Evolutionary conservation across 2,329 filamentous ascomycete species (phyloP).

Genomic region (Knoxdaviesia proteae): DNA sequence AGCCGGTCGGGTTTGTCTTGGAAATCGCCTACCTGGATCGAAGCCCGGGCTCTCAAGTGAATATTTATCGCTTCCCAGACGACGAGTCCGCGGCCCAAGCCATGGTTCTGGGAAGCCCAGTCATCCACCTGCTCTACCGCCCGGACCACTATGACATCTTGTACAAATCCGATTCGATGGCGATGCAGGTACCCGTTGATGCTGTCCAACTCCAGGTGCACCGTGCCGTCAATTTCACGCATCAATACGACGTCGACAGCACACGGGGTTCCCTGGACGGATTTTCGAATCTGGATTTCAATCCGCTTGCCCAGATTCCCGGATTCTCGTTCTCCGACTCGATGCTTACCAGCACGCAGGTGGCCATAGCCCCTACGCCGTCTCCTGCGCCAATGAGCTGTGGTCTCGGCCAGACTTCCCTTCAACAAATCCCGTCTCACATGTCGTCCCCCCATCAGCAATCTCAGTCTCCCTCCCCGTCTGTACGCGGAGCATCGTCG

Average conservation of each 20-base stretch:
- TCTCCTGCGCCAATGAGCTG: too few relatives aligned
- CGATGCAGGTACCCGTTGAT: background rate
- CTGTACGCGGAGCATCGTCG: too few relatives aligned
- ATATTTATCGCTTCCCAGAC: slow-evolving; percentile 43
- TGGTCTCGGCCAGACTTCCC: too few relatives aligned
- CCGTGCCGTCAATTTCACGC: slow-evolving; percentile 24
- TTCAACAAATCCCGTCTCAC: too few relatives aligned
- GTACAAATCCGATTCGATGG: slow-evolving; percentile 34
- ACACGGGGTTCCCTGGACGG: slow-evolving; percentile 17
- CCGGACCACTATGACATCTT: slow-evolving; percentile 88
- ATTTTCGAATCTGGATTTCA: slow-evolving; percentile 22
- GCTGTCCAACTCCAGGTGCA: slow-evolving; percentile 28
- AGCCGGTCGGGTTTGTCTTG: slow-evolving; percentile 56
- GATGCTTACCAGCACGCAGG: too few relatives aligned
- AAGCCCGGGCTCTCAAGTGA: slow-evolving; percentile 58
- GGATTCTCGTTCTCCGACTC: slow-evolving; percentile 13
- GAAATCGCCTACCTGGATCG: slow-evolving; percentile 86
- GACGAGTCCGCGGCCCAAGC: slow-evolving; percentile 26
- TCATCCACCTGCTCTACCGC: slow-evolving; percentile 40
- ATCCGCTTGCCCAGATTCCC: slow-evolving; percentile 24
- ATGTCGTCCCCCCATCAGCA: too few relatives aligned
- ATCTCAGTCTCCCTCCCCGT: too few relatives aligned
- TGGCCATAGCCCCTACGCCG: too few relatives aligned
- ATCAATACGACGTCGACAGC: slow-evolving; percentile 21
- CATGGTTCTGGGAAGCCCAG: slow-evolving; percentile 26